Evolutionary conservation across 345 rosid genomes (phyloP).

Genomic region (Salix dunnii): DNA sequence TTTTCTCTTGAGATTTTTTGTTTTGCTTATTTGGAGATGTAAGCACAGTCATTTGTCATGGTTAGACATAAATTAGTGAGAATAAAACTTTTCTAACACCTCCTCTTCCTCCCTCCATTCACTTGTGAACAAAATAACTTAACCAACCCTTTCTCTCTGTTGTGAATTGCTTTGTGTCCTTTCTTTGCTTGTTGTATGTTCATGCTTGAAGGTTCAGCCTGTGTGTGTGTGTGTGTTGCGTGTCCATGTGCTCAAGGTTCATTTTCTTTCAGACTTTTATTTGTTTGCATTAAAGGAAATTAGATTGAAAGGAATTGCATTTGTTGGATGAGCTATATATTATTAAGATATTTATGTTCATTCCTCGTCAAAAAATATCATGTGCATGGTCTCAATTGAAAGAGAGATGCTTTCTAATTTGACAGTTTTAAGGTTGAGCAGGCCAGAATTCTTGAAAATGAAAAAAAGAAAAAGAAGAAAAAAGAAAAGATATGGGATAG

Average conservation of each 20-base stretch:
- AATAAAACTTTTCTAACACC: not conserved
- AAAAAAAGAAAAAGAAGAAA: not conserved
- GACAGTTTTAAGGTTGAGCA: not conserved
- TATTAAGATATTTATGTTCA: not conserved
- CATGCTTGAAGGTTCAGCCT: not conserved
- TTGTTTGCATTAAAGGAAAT: not conserved
- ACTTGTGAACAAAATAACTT: not conserved
- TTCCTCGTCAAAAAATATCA: not conserved
- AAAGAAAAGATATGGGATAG: not conserved
- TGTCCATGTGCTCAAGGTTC: not conserved
- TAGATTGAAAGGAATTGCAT: not conserved
- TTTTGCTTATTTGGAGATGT: not conserved
- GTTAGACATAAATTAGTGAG: not conserved
- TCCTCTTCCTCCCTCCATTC: not conserved
- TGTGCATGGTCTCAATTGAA: not conserved
- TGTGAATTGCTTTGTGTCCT: not conserved
- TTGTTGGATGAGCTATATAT: not conserved
- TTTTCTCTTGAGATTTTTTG: not conserved
- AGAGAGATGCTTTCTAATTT: not conserved
- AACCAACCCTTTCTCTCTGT: not conserved
- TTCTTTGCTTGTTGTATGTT: not conserved
- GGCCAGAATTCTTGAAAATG: not conserved
- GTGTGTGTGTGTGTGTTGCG: not conserved
- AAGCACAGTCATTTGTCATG: not conserved
- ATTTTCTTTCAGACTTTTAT: not conserved